These are phyloP conservation scores for Byssothecium circinans DNA, from an alignment of 2,329 filamentous ascomycete genomes.

Conservation along the genomic window DNA sequence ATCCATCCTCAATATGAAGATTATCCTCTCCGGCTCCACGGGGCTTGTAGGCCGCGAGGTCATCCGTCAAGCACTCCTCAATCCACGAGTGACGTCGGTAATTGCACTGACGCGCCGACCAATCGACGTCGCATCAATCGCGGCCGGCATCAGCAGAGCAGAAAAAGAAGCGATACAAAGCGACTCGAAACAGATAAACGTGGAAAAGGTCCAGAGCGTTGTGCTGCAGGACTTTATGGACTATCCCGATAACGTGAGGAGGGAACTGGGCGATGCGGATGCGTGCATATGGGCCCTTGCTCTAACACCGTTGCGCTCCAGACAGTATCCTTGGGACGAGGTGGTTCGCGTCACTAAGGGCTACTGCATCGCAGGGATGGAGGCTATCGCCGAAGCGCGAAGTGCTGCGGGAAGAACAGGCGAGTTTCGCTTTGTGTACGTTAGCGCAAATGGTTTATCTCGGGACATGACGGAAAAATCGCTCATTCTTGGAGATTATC, in stretches of 20 bases:
- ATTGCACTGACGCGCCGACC: conserved; percentile 3
- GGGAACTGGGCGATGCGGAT: conserved; percentile 7
- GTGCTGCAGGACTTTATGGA: conserved; percentile 5
- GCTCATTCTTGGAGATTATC: neutral
- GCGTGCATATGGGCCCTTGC: conserved; percentile 7
- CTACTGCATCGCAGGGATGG: conserved; percentile 2
- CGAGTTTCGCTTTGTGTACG: conserved; percentile 9
- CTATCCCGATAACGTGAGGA: conserved; percentile 9
- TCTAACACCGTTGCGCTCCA: neutral
- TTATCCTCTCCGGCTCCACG: conserved; percentile 7
- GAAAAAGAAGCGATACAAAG: neutral
- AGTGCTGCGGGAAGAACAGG: neutral
- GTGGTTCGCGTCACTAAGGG: conserved; percentile 5
- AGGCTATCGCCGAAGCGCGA: conserved; percentile 4
- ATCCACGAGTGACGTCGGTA: conserved; percentile 3
- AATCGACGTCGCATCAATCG: conserved; percentile 1
- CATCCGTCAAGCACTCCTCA: conserved; percentile 3
- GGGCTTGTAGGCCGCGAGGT: conserved; percentile 5
- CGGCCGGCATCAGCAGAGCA: neutral
- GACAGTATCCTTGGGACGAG: neutral
- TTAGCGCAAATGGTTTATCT: neutral
- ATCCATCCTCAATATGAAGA: conserved; percentile 3
- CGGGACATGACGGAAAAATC: neutral
- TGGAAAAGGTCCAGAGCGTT: conserved; percentile 5
- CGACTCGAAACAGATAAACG: too few species aligned